Conservation (phyloP, 2,329 filamentous ascomycete species). For the Trichoderma cornu-damae region DNA sequence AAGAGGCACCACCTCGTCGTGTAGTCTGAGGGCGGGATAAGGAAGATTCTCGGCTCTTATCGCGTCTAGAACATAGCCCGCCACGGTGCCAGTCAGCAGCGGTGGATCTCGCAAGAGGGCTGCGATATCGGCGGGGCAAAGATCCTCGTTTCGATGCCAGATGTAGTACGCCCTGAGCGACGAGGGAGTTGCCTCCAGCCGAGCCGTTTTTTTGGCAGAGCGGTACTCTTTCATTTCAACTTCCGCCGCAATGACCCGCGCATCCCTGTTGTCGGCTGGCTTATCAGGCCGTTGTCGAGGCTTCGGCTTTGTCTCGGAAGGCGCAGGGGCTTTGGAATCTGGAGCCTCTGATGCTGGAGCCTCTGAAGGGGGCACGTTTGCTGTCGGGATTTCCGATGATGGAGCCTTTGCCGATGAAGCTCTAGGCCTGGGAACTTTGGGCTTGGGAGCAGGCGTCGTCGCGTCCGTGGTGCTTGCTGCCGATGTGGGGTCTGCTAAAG, state of each 20-base stretch:
- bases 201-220: conserved; percentile 24
- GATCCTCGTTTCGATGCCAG: conserved; percentile 52
- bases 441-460: neutral
- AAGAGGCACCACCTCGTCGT: conserved; percentile 39
- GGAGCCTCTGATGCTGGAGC: neutral
- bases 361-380: neutral
- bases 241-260: conserved; percentile 42
- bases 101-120: conserved; percentile 56
- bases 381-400: neutral
- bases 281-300: neutral
- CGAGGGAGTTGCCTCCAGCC: conserved; percentile 27
- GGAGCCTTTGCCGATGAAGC: neutral
- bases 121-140: conserved; percentile 48
- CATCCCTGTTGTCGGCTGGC: conserved; percentile 29
- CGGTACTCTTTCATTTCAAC: conserved; percentile 36
- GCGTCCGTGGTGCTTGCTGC: neutral
- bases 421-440: conserved; percentile 20
- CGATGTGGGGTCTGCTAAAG: conserved; percentile 18
- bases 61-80: conserved; percentile 53
- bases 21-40: conserved; percentile 44
- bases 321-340: neutral
- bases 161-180: conserved; percentile 57
- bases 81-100: conserved; percentile 51
- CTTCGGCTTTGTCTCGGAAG: neutral
- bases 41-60: conserved; percentile 48